These are phyloP conservation scores for Mycena belliarum DNA, from an alignment of 768 basidiomycete species.

Conservation along the genomic window DNA sequence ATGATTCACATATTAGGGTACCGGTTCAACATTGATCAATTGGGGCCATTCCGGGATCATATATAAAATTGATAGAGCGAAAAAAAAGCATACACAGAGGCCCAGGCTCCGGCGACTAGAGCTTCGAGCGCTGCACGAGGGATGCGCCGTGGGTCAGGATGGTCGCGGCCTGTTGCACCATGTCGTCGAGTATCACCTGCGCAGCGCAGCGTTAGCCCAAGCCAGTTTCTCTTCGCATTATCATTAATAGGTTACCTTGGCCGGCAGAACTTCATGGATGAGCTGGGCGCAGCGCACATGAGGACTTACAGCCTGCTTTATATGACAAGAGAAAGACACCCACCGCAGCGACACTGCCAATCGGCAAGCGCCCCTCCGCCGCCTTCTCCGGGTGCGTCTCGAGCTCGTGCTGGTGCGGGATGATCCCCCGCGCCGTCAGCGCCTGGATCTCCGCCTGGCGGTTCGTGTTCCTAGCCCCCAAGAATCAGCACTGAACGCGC, in stretches of 20 bases:
- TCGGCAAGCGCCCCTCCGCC: constrained; percentile 3
- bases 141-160: constrained; percentile 1
- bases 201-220: not conserved
- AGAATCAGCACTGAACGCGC: no score
- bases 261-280: constrained; percentile 11
- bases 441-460: constrained; percentile 10
- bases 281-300: not conserved
- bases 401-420: constrained; percentile 9
- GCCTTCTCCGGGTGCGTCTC: constrained; percentile 7
- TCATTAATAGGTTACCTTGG: not conserved
- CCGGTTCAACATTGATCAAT: no score
- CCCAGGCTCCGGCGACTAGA: no score
- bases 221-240: no score
- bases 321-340: not conserved
- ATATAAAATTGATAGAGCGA: no score
- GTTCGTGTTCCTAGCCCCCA: constrained; percentile 22
- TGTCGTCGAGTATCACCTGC: constrained; percentile 8
- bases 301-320: not conserved
- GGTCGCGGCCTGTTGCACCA: constrained; percentile 5
- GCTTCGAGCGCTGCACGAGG: constrained; percentile 3
- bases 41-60: no score
- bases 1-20: no score
- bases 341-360: constrained; percentile 15
- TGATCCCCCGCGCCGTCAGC: constrained; percentile 2
- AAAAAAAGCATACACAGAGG: no score